Base-by-base conservation (phyloP, 1,284 basidiomycete species). In the Ceratobasidium sp. region DNA sequence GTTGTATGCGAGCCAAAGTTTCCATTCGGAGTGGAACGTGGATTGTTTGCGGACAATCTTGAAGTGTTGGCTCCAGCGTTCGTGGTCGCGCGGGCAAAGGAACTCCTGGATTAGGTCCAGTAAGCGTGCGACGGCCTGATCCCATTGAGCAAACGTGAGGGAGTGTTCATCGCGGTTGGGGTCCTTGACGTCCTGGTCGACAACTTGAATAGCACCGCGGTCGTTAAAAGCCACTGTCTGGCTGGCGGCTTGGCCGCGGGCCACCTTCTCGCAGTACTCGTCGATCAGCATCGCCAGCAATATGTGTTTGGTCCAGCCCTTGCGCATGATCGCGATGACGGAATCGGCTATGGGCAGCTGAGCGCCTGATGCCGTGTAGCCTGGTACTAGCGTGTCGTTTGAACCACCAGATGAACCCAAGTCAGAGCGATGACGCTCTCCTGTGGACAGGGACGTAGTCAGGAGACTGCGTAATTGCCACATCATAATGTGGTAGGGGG, bases 241-340 rank as follows among this genome's bases (percentile, higher is more conserved):
- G 26, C 37, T 31, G n/a, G 15, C 3, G 23, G 47, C n/a, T 13
- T 65, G 37, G 4, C 63, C 42, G 6, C 63, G 8, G 5, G 63
- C 37, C 8, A 42, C 42, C 42, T 68, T 71, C 20, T 66, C 17
- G 65, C 75, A 71, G 37, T 76, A 76, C 20, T 45, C 67, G 39
- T 69, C 66, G 35, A 47, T 60, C 17, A 76, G 65, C 53, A 49
- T 42, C 13, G 31, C 47, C 17, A 76, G 60, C 6, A 42, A 23
- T 3, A 76, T 71, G 33, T 76, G 75, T 20, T 45, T 39, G 28
- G 26, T 35, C 35, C 33, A 76, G 15, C 66, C 66, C 8, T 42
- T 28, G 3, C 33, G 23, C 26, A 71, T 39, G 23, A 39, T 54
- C 10, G 53, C 56, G 13, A 31, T 11, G 3, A 76, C 33, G 49